Evolutionary conservation across 164 flowering plant species (phyloP).

Genomic region (Umbilicus rupestris): DNA sequence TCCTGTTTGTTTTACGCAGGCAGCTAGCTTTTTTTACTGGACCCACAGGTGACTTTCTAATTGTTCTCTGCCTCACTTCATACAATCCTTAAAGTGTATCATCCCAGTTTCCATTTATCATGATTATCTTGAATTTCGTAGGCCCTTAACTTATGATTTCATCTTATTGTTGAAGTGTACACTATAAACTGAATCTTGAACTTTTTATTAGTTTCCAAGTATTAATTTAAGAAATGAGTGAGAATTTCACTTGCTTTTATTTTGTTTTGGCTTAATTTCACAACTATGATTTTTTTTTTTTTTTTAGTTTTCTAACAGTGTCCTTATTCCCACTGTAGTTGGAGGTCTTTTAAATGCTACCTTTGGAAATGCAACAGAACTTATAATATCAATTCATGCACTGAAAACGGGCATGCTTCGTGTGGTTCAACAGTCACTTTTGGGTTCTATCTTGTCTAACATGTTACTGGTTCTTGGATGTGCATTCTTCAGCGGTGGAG

Average conservation of each 20-base stretch:
- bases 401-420: conserved; percentile 28
- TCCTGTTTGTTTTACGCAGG: conserved; percentile 14
- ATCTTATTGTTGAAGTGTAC: too few relatives aligned
- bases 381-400: conserved; percentile 33
- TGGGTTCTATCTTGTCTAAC: conserved; percentile 7
- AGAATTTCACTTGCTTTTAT: neutral
- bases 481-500: conserved; percentile 4
- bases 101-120: too few relatives aligned
- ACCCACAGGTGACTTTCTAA: conserved; percentile 17
- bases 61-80: too few relatives aligned
- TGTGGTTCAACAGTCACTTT: conserved; percentile 30
- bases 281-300: too few relatives aligned
- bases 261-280: too few relatives aligned
- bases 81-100: too few relatives aligned
- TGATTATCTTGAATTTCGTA: too few relatives aligned
- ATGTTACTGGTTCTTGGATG: conserved; percentile 9
- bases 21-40: conserved; percentile 24
- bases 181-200: too few relatives aligned
- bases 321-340: conserved; percentile 16
- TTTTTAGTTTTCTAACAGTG: neutral
- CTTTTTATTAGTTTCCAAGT: neutral
- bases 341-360: conserved; percentile 34
- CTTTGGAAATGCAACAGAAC: conserved; percentile 35
- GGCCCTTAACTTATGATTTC: too few relatives aligned
- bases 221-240: neutral